Base-by-base conservation (phyloP, 805 yeast genomes). In the Sugiyamaella chiloensis region DNA sequence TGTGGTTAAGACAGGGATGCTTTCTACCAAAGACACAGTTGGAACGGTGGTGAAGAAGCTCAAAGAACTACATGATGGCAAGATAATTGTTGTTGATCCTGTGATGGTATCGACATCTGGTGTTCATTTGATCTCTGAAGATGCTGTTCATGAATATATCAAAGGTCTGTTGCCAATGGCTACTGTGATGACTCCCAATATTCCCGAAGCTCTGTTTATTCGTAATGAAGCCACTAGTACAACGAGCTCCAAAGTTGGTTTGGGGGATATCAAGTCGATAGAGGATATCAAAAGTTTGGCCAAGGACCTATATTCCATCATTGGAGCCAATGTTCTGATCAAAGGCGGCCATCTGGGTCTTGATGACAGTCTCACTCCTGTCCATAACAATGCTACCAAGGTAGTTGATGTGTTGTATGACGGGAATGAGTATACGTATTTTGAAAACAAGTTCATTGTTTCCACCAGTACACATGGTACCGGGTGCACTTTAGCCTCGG, bases 51-150 rank as follows among this genome's bases (percentile, higher is more conserved):
- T 61, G 3, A 66, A 65, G 5, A 64, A 66, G 42, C 50, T 78
- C 23, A 59, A 56, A 1, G 55, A 62, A 26, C 56, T 64, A 34
- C 63, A 66, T 20, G 16, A 14, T 17, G 2, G 14, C 5, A 40
- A 40, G 27, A 17, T 7, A 3, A 55, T 87, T 17, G 80, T 87
- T 1, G 71, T 88, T 36, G 96, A 88, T 61, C 95, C 96, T 0
- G 96, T 88, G 4, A 76, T 88, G 78, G 81, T 84, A 7, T 80
- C 93, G 2, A 86, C 96, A 0, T 80, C 93, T 0, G 96, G 96
- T 1, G 74, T 78, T 16, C 60, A 67, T 2, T 68, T 89, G 36
- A 72, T 81, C 24, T 76, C 73, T 29, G 69, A 70, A 26, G 65
- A 70, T 0, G 76, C 77, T 1, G 64, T 81, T 55, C 61, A 64